Percentiles rank a stretch among this genome's conserved stretches.
phyloP scores from a whole-genome alignment of 2,329 filamentous ascomycete species.

The Pestalotiopsis fici region DNA sequence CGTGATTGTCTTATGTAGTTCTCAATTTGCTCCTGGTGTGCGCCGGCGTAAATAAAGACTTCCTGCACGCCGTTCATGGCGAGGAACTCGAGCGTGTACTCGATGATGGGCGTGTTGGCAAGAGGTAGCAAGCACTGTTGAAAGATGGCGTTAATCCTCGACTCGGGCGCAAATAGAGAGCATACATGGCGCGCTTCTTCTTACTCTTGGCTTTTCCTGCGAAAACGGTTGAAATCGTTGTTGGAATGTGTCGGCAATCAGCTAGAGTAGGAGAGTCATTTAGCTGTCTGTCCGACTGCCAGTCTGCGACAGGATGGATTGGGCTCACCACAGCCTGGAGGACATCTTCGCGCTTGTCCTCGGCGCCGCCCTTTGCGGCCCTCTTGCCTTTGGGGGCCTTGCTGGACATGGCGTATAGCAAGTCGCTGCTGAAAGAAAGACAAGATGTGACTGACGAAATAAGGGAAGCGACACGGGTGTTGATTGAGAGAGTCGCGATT shows the following conservation, averaged over 20 bases:
- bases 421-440: background rate
- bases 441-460: background rate
- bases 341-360: constrained; percentile 60
- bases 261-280: constrained; percentile 42
- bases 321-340: constrained; percentile 43
- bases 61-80: constrained; percentile 94
- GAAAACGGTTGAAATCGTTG: constrained; percentile 89
- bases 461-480: background rate
- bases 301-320: background rate
- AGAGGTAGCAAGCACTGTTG: constrained; percentile 84
- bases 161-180: background rate
- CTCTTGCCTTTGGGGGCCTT: constrained; percentile 52
- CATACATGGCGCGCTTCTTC: constrained; percentile 23
- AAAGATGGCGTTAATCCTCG: background rate
- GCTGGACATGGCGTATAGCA: constrained; percentile 4
- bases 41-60: constrained; percentile 88
- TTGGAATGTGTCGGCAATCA: constrained; percentile 94
- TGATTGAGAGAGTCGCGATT: background rate
- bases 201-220: constrained; percentile 81
- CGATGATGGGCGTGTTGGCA: constrained; percentile 91
- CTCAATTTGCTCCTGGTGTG: constrained; percentile 85
- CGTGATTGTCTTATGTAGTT: constrained; percentile 78
- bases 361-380: constrained; percentile 46
- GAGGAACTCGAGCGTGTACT: constrained; percentile 96
- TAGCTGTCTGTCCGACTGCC: background rate